These are phyloP conservation scores for Phytophthora multivora DNA, from an alignment of 352 stramenopile species.

Conservation along the genomic window DNA sequence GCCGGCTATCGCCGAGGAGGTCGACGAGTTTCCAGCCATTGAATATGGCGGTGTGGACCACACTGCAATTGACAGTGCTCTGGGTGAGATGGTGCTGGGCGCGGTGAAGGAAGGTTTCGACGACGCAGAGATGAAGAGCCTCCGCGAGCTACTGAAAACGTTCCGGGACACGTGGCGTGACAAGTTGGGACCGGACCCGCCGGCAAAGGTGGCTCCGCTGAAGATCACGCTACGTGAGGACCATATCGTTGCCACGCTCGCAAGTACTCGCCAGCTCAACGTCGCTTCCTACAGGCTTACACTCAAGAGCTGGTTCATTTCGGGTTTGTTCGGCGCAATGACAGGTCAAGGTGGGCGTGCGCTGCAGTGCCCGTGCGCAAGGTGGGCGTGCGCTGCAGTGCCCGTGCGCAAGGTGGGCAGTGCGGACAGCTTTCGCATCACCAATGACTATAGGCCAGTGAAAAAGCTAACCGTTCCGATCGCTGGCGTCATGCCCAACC, in stretches of 20 bases:
- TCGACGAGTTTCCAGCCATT: slow-evolving; percentile 1
- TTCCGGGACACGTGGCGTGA: slow-evolving; percentile 14
- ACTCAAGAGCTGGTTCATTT: slow-evolving; percentile 17
- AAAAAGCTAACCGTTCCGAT: slow-evolving; percentile 22
- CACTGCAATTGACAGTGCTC: not conserved
- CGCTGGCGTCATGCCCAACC: slow-evolving; percentile 25
- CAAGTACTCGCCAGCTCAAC: slow-evolving; percentile 19
- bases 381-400: slow-evolving; percentile 27
- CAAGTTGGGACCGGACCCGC: slow-evolving; percentile 18
- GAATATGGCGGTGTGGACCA: slow-evolving; percentile 1
- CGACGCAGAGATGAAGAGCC: not conserved
- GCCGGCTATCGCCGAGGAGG: not conserved
- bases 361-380: slow-evolving; percentile 28
- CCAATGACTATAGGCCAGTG: slow-evolving; percentile 32
- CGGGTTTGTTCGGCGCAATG: slow-evolving; percentile 23
- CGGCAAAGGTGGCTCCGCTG: slow-evolving; percentile 20
- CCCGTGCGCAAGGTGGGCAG: slow-evolving; percentile 20
- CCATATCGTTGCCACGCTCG: slow-evolving; percentile 25
- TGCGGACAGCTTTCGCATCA: slow-evolving; percentile 19
- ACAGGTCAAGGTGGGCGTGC: slow-evolving; percentile 18
- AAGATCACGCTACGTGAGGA: slow-evolving; percentile 15
- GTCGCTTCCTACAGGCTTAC: slow-evolving; percentile 17
- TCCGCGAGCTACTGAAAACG: not conserved
- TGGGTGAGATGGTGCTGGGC: not conserved
- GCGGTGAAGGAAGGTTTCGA: slow-evolving; percentile 4